Evolutionary conservation across 2,329 filamentous ascomycete species (phyloP).

Genomic region (Aspergillus jensenii): DNA sequence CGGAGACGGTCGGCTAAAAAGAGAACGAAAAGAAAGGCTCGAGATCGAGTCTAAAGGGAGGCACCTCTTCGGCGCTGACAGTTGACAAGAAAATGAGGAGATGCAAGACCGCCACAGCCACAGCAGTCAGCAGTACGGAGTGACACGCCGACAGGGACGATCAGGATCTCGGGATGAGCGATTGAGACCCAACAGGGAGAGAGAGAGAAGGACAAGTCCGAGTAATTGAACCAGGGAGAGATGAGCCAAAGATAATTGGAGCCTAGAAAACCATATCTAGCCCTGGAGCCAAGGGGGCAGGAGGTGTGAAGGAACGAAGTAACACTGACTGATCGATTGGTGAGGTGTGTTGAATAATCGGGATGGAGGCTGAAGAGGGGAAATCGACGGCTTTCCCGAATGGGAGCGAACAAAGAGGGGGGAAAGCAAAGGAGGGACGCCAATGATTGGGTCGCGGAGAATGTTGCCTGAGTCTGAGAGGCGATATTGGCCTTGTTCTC

Average conservation of each 20-base stretch:
- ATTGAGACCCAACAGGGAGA: constrained; percentile 9
- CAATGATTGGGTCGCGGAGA: constrained; percentile 5
- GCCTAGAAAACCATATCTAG: constrained; percentile 4
- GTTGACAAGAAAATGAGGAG: constrained; percentile 15
- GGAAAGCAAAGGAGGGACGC: background rate
- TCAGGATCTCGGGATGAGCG: constrained; percentile 11
- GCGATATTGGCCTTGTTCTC: background rate
- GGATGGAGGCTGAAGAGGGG: constrained; percentile 19
- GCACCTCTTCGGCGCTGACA: constrained; percentile 13
- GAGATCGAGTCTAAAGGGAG: constrained; percentile 5
- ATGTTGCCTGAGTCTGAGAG: constrained; percentile 1
- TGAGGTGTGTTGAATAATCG: constrained; percentile 10
- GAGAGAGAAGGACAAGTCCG: constrained; percentile 1
- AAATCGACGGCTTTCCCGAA: constrained; percentile 12
- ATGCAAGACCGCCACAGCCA: constrained; percentile 29
- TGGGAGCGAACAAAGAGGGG: background rate
- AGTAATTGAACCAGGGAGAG: background rate
- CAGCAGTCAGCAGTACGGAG: constrained; percentile 21
- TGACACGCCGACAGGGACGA: constrained; percentile 8
- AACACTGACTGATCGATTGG: constrained; percentile 2
- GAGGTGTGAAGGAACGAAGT: constrained; percentile 7
- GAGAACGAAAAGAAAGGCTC: constrained; percentile 4
- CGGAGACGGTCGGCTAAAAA: constrained; percentile 1
- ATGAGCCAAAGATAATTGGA: background rate
- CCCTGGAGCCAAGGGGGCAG: constrained; percentile 4